These are phyloP conservation scores for Solanum clarkiae DNA, from an alignment of 257 asterid genomes.

Conservation along the genomic window DNA sequence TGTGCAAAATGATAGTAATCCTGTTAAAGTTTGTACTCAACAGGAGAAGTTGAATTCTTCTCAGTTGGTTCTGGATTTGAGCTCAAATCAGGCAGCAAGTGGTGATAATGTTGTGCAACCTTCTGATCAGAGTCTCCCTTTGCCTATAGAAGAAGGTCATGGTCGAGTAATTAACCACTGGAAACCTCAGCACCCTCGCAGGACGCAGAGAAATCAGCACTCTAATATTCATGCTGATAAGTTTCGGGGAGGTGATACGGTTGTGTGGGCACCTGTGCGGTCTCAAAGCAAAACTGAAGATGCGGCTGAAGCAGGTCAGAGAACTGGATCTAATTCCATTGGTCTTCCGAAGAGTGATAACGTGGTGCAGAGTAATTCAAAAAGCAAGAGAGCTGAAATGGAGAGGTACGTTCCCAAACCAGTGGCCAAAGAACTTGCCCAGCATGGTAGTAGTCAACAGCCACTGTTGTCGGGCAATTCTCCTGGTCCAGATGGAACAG, in stretches of 20 bases:
- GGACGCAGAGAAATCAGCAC: constrained; percentile 49
- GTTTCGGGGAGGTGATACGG: constrained; percentile 46
- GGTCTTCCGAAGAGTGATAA: constrained; percentile 27
- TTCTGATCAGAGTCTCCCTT: constrained; percentile 25
- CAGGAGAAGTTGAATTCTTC: constrained; percentile 24
- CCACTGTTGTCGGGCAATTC: constrained; percentile 16
- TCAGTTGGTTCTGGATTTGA: constrained; percentile 17
- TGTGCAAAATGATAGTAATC: constrained; percentile 8
- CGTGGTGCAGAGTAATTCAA: constrained; percentile 36
- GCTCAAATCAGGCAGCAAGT: constrained; percentile 21
- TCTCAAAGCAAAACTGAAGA: constrained; percentile 47
- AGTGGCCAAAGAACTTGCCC: constrained; percentile 82
- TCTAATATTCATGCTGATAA: constrained; percentile 47
- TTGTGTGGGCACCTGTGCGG: constrained; percentile 90
- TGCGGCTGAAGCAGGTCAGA: constrained; percentile 34
- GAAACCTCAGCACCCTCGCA: constrained; percentile 57
- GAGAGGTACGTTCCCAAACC: constrained; percentile 95
- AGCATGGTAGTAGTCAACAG: constrained; percentile 43
- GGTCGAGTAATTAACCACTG: constrained; percentile 34
- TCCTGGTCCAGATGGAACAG: constrained; percentile 22
- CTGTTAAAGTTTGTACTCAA: constrained; percentile 19
- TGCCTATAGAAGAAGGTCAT: constrained; percentile 40
- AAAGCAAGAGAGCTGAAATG: constrained; percentile 94
- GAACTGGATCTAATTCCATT: constrained; percentile 19
- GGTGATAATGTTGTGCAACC: constrained; percentile 21